phyloP scores from a whole-genome alignment of 495 filamentous ascomycete genomes.

The Podospora anserina region DNA sequence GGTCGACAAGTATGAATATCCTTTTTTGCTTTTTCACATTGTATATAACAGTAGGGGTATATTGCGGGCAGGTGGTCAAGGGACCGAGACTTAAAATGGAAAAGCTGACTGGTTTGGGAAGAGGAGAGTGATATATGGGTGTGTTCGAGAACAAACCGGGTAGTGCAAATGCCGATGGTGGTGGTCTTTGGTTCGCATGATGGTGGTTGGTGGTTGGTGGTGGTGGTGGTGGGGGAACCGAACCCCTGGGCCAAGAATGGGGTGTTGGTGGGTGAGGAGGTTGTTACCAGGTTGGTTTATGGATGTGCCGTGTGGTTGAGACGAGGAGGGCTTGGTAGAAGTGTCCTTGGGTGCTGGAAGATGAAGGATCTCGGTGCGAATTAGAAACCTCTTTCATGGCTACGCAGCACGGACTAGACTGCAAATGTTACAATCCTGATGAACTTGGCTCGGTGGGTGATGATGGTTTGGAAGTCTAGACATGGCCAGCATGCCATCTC shows the following conservation, averaged over 20 bases:
- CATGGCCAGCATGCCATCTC: background rate
- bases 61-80: background rate
- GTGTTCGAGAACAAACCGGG: background rate
- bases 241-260: background rate
- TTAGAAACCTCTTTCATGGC: background rate
- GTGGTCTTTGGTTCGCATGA: background rate
- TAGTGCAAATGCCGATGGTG: background rate
- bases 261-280: background rate
- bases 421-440: too few species aligned
- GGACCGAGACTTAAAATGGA: background rate
- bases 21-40: background rate
- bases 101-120: background rate
- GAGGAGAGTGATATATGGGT: background rate
- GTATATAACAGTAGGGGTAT: background rate
- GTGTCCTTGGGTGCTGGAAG: background rate
- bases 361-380: background rate
- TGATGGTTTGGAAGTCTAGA: too few species aligned
- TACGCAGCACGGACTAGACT: background rate
- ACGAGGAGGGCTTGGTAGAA: background rate
- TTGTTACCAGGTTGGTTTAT: background rate
- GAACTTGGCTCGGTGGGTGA: too few species aligned
- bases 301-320: background rate
- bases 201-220: background rate
- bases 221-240: background rate
- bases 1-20: background rate